A percentile compares a stretch with the other conserved stretches of the same genome.
These are phyloP conservation scores for Lindgomyces ingoldianus DNA, from an alignment of 495 filamentous ascomycete genomes.

Conservation along the genomic window DNA sequence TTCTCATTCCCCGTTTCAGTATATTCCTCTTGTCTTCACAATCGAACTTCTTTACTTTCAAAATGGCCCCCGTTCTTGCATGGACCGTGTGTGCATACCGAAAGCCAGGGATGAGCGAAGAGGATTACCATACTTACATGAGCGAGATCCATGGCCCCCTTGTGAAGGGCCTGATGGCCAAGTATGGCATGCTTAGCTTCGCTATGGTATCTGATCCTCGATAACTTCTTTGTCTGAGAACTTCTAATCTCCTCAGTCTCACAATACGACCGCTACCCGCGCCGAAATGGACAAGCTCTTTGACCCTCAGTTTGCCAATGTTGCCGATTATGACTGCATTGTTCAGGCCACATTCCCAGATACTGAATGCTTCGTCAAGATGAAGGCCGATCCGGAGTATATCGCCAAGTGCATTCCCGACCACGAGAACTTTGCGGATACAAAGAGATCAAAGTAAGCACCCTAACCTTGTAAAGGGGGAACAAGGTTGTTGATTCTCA, in stretches of 20 bases:
- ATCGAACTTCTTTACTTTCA: background rate
- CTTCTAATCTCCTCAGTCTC: constrained; percentile 14
- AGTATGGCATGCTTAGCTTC: constrained; percentile 35
- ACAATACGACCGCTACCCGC: constrained; percentile 35
- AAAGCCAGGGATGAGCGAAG: constrained; percentile 35
- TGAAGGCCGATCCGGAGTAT: constrained; percentile 41
- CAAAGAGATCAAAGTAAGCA: constrained; percentile 30
- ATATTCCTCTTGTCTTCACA: background rate
- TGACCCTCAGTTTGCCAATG: constrained; percentile 34
- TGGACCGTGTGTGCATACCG: constrained; percentile 49
- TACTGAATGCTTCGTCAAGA: constrained; percentile 31
- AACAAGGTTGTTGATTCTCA: constrained; percentile 1
- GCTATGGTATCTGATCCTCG: constrained; percentile 26
- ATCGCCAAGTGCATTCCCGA: constrained; percentile 30
- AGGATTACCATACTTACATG: constrained; percentile 27
- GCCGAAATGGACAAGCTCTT: constrained; percentile 31
- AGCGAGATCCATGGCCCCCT: constrained; percentile 25
- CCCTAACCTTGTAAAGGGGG: no score
- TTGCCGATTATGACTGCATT: constrained; percentile 37
- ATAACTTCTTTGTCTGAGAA: background rate
- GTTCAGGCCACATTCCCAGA: constrained; percentile 34
- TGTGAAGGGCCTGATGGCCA: constrained; percentile 36
- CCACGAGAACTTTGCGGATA: constrained; percentile 42
- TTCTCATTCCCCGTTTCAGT: no score
- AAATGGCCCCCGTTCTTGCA: constrained; percentile 19